Conservation (phyloP, 1,284 basidiomycete species). For the Fomitopsis palustris region DNA sequence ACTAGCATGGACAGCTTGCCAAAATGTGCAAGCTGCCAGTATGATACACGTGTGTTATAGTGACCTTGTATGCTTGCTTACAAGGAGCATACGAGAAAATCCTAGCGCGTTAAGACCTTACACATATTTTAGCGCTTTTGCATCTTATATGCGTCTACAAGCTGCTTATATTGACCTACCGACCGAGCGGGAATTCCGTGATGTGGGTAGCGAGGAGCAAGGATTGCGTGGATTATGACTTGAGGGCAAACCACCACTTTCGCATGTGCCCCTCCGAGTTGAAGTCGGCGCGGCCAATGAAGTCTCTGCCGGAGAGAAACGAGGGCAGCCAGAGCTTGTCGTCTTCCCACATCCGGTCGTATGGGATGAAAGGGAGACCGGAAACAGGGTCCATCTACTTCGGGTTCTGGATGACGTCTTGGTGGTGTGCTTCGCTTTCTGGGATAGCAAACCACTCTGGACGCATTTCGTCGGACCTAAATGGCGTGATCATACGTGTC, state of each 20-base stretch:
- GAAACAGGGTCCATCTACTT: conserved; percentile 2
- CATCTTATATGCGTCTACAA: too few species aligned
- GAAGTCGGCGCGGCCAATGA: conserved; percentile 60
- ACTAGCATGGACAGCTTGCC: too few species aligned
- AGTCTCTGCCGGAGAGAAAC: conserved; percentile 43
- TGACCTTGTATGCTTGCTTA: too few species aligned
- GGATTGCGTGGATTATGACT: too few species aligned
- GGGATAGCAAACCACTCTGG: conserved; percentile 58
- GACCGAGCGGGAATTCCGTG: too few species aligned
- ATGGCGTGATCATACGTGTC: neutral
- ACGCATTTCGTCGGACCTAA: conserved; percentile 67
- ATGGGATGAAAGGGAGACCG: conserved; percentile 40
- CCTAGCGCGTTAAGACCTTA: too few species aligned
- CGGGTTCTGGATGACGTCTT: neutral
- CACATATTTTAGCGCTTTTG: too few species aligned
- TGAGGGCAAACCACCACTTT: conserved; percentile 55
- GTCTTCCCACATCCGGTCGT: conserved; percentile 61
- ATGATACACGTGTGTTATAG: too few species aligned
- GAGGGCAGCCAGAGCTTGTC: conserved; percentile 61
- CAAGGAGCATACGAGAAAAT: too few species aligned
- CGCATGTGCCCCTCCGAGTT: conserved; percentile 27
- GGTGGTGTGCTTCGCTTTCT: conserved; percentile 6
- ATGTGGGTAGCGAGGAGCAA: too few species aligned
- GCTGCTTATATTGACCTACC: too few species aligned
- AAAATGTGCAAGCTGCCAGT: too few species aligned